Evolutionary conservation across 371 early-diverging fungal genomes (phyloP), one percentile per base, ranked within the genome.

Genomic region (Circinella umbellata): DNA sequence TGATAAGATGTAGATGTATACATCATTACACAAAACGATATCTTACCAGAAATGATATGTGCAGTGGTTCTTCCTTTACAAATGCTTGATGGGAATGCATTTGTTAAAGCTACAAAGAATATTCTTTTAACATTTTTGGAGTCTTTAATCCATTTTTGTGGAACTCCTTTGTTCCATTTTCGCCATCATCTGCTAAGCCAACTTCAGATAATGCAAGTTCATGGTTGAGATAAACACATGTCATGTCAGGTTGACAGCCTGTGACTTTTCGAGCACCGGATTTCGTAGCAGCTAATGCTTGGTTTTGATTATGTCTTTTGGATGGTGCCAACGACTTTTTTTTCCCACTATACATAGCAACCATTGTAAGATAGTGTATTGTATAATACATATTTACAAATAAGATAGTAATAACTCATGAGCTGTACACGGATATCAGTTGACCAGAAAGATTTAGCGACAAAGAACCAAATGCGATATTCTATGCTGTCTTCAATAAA

Each of bases 141-240:
- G n/a, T 5, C 14, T 63, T 63, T 3, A 63, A 34, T 27, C 42
- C 42, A 18, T 14, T 27, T 27, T 54, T 14, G 54, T 18, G 27
- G 7, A 54, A 14, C 36, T 69, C 63, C 53, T 63, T 69, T 9
- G 69, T 69, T 27, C 69, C 64, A 13, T 38, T 17, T 47, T 63
- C 63, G 5, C 64, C 64, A 34, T 63, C 42, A 38, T 66, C 66
- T 36, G 37, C 46, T 54, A 53, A 36, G 38, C 53, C 66, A 37
- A 59, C 66, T 37, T 66, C 66, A 15, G 39, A 14, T 17, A 51
- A 66, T 37, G 54, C 66, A 18, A 66, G 35, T 51, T 66, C 66
- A 17, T 54, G 54, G 7, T 27, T 53, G 54, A 14, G 54, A 46
- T 27, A 66, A 14, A 57, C 54, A 51, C 39, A 63, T 48, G 53